phyloP scores from a whole-genome alignment of 2,329 filamentous ascomycete species.

The Hymenoscyphus fraxineus region DNA sequence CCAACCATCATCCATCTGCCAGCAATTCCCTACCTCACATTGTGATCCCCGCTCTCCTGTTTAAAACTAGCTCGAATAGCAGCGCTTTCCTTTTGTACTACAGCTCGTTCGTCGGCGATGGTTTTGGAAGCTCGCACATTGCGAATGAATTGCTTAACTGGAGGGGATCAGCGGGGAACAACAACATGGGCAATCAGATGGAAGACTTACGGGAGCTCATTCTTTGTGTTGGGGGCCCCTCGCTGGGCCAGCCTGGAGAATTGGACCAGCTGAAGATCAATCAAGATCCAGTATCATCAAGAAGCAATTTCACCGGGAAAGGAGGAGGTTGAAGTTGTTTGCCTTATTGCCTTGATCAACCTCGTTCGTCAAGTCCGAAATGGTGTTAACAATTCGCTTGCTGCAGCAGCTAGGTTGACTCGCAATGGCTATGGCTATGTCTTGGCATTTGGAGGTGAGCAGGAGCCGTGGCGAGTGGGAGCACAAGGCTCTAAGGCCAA shows the following conservation, averaged over 20 bases:
- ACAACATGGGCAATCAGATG: conserved; percentile 12
- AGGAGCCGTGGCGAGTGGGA: too few relatives aligned
- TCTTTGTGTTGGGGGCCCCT: conserved; percentile 29
- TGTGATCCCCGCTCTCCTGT: conserved; percentile 91
- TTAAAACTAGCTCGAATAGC: conserved; percentile 96
- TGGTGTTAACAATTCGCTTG: too few relatives aligned
- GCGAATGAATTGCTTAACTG: conserved; percentile 99
- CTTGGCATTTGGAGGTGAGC: too few relatives aligned
- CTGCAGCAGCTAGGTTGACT: too few relatives aligned
- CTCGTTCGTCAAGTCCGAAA: too few relatives aligned
- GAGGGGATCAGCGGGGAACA: conserved; percentile 19
- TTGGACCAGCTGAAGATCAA: too few relatives aligned
- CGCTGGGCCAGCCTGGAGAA: conserved; percentile 30
- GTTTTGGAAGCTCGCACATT: conserved; percentile 98
- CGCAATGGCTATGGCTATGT: too few relatives aligned
- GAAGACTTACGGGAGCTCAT: conserved; percentile 36
- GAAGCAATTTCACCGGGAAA: too few relatives aligned
- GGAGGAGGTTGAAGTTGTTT: too few relatives aligned
- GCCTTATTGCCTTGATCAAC: too few relatives aligned
- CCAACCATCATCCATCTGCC: not conserved
- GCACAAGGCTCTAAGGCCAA: too few relatives aligned
- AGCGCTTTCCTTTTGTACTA: conserved; percentile 98
- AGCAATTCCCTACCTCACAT: conserved; percentile 65
- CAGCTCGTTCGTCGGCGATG: conserved; percentile 95
- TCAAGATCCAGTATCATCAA: too few relatives aligned